phyloP scores from a whole-genome alignment of 352 stramenopile species.

The Globisporangium mamillatum region DNA sequence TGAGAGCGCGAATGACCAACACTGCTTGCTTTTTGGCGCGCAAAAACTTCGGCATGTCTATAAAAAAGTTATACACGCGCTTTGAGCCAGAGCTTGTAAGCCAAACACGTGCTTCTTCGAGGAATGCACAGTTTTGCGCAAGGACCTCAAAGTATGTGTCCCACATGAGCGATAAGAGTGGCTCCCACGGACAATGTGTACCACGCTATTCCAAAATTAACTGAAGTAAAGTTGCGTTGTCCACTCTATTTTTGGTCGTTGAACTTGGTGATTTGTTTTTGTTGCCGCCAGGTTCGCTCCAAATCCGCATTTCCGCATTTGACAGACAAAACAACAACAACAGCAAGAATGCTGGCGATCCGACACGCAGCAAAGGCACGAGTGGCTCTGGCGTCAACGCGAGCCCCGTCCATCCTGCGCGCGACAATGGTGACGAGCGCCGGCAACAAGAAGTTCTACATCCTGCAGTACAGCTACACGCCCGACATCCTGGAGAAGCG shows the following conservation, averaged over 20 bases:
- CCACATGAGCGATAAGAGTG: neutral
- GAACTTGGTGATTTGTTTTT: neutral
- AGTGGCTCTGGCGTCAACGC: neutral
- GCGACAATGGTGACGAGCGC: slow-evolving; percentile 37
- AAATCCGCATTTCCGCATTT: slow-evolving; percentile 3
- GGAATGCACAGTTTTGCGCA: neutral
- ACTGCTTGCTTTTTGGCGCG: neutral
- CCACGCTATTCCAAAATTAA: neutral
- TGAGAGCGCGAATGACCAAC: too few species aligned
- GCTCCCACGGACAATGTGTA: neutral
- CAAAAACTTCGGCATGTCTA: neutral
- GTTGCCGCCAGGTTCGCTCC: neutral
- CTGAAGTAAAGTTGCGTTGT: neutral
- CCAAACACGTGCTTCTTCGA: neutral
- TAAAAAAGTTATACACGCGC: neutral
- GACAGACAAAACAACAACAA: neutral
- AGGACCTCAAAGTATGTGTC: neutral
- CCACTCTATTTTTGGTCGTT: neutral
- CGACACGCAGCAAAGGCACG: slow-evolving; percentile 3
- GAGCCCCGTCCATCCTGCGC: slow-evolving; percentile 3
- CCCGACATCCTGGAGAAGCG: slow-evolving; percentile 73
- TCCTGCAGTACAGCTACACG: slow-evolving; percentile 75
- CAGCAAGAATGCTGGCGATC: slow-evolving; percentile 1
- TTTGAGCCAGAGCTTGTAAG: neutral
- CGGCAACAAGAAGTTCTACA: slow-evolving; percentile 59